Conservation (phyloP, 2,329 filamentous ascomycete species). For the Cladosporium velox region DNA sequence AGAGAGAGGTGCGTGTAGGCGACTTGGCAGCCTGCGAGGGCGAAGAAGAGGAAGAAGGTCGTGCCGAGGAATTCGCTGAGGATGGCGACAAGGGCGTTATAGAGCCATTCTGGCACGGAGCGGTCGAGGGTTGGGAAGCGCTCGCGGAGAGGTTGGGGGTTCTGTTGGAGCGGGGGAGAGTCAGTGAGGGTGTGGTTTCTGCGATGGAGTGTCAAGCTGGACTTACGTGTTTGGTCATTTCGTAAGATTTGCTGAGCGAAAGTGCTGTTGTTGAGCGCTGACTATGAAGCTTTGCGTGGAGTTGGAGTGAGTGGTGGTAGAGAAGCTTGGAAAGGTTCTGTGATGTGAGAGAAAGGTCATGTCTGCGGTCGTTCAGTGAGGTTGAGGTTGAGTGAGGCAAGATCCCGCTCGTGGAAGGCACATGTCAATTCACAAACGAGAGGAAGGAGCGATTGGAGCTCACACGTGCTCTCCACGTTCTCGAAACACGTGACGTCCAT, state of each 20-base stretch:
- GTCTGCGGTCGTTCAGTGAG: neutral
- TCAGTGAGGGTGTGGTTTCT: neutral
- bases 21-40: slow-evolving; percentile 41
- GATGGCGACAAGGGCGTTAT: slow-evolving; percentile 30
- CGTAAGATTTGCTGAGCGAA: neutral
- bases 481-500: neutral
- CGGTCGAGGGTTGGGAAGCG: neutral
- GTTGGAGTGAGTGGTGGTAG: neutral
- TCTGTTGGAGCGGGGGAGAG: neutral
- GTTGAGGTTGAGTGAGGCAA: neutral
- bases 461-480: neutral
- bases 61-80: slow-evolving; percentile 40
- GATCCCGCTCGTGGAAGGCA: neutral
- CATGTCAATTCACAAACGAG: neutral
- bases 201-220: neutral
- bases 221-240: slow-evolving; percentile 3
- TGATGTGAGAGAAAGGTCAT: neutral
- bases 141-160: slow-evolving; percentile 8
- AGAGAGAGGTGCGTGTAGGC: slow-evolving; percentile 43
- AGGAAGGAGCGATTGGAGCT: neutral
- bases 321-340: neutral
- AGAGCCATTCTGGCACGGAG: neutral
- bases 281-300: neutral
- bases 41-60: slow-evolving; percentile 40
- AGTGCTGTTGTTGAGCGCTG: neutral